These are phyloP conservation scores for Agaricus subrufescens DNA, from an alignment of 768 basidiomycete species.

Conservation along the genomic window DNA sequence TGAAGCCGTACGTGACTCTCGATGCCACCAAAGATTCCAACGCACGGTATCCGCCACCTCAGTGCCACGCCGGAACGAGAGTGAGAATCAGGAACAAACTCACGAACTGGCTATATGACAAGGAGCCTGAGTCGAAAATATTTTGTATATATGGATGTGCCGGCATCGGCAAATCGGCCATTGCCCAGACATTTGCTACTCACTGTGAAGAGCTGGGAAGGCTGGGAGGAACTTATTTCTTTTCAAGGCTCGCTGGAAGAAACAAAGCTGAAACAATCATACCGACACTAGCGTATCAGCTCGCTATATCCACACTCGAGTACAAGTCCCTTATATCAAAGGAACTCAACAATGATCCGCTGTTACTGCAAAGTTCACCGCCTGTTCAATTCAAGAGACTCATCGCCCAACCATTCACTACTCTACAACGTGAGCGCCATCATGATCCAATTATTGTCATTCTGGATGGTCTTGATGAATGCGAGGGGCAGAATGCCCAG, in stretches of 20 bases:
- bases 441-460: not conserved
- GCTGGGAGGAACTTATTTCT: too few species aligned
- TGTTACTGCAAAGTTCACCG: not conserved
- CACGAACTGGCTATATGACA: not conserved
- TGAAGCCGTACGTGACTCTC: too few species aligned
- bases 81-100: not conserved
- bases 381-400: not conserved
- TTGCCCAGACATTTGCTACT: too few species aligned
- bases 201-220: too few species aligned
- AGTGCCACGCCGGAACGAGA: not conserved
- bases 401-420: not conserved
- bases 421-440: not conserved
- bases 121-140: not conserved
- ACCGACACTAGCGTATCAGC: not conserved
- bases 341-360: not conserved
- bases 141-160: slow-evolving; percentile 1
- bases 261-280: not conserved
- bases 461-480: not conserved
- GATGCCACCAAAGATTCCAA: not conserved
- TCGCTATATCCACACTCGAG: not conserved
- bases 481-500: not conserved
- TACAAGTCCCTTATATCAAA: not conserved
- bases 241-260: too few species aligned
- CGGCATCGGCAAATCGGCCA: not conserved
- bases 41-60: not conserved